Conservation (phyloP, 225 moss, liverwort and hornwort species). For the Pseudoscleropodium purum region DNA sequence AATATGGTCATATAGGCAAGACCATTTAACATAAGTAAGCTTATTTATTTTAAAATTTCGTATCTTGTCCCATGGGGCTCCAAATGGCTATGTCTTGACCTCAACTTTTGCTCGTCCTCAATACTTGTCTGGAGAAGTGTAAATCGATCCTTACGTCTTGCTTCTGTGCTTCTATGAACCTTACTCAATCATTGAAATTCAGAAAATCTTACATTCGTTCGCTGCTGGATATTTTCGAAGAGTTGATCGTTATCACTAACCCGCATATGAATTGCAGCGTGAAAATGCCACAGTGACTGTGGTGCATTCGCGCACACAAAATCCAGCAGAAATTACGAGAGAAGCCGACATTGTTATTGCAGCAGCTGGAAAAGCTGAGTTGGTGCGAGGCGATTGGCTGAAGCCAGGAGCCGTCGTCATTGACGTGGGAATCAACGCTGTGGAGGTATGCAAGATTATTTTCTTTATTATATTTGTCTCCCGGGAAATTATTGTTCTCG, state of each 20-base stretch:
- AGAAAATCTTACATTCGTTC: neutral
- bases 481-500: neutral
- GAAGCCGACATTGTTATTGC: constrained; percentile 85
- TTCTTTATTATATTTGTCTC: neutral
- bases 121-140: neutral
- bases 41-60: neutral
- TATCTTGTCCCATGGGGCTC: neutral
- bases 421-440: constrained; percentile 89
- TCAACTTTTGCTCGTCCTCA: neutral
- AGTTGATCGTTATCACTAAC: neutral
- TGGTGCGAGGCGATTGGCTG: constrained; percentile 80
- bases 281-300: constrained; percentile 86
- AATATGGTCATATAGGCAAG: neutral
- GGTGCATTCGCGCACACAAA: constrained; percentile 67
- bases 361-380: constrained; percentile 64
- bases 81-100: neutral
- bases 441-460: constrained; percentile 37
- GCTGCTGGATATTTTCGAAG: neutral
- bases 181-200: neutral
- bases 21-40: neutral
- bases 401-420: constrained; percentile 87
- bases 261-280: constrained; percentile 19
- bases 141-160: neutral
- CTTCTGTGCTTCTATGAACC: neutral
- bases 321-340: constrained; percentile 55